Percentiles rank a stretch among this genome's conserved stretches.
These are phyloP conservation scores for Selenicereus undatus DNA, from an alignment of 148 eudicot species.

Conservation along the genomic window DNA sequence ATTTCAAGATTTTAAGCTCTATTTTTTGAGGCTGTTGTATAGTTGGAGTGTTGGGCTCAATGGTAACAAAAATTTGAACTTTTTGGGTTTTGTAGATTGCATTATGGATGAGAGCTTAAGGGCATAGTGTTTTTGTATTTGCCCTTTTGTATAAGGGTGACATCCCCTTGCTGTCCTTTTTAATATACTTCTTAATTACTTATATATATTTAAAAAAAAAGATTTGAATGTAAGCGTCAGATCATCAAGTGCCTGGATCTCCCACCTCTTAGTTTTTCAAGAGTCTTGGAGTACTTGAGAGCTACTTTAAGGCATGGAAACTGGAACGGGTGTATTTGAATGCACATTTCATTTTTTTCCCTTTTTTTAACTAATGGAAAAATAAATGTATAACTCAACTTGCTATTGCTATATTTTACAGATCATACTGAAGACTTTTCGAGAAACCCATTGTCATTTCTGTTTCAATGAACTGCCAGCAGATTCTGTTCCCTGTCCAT, in stretches of 20 bases:
- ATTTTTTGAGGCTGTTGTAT: too few species aligned
- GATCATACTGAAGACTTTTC: slow-evolving; percentile 73
- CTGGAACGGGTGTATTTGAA: neutral
- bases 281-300: neutral
- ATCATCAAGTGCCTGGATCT: neutral
- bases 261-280: neutral
- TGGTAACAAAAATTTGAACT: too few species aligned
- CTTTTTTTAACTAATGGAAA: neutral
- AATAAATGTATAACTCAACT: neutral
- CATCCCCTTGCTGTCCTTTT: too few species aligned
- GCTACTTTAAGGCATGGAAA: slow-evolving; percentile 1
- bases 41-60: too few species aligned
- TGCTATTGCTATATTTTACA: slow-evolving; percentile 22
- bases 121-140: too few species aligned
- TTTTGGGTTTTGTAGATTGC: too few species aligned
- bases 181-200: too few species aligned
- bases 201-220: neutral
- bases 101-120: too few species aligned
- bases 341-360: neutral
- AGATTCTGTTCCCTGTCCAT: slow-evolving; percentile 72
- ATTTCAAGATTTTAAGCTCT: too few species aligned
- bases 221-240: neutral
- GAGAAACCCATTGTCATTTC: slow-evolving; percentile 90
- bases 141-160: too few species aligned
- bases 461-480: slow-evolving; percentile 80